Percentiles rank a stretch among this genome's conserved stretches.
These are phyloP conservation scores for Penicillium sp. DNA, from an alignment of 2,329 filamentous ascomycete genomes.

Conservation along the genomic window DNA sequence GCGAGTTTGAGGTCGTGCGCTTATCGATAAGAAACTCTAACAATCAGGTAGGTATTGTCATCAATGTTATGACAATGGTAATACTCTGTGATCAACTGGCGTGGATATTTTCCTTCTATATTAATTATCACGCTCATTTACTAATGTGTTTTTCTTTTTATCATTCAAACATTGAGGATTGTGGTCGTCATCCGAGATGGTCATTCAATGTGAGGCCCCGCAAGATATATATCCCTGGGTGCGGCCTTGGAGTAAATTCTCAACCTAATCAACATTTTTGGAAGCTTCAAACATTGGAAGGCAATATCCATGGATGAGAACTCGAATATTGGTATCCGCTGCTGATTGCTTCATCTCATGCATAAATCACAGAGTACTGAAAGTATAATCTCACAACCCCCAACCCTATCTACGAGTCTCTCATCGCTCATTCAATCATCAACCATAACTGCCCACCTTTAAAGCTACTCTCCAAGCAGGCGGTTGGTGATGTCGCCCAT, in stretches of 20 bases:
- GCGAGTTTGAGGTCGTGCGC: background rate
- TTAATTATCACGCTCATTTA: no score
- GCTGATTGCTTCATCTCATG: background rate
- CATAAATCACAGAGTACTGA: background rate
- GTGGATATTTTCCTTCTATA: no score
- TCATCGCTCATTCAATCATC: background rate
- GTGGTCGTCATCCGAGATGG: no score
- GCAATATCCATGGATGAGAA: no score
- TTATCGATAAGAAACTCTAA: background rate
- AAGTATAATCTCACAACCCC: background rate
- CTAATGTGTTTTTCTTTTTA: no score
- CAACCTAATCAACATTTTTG: no score
- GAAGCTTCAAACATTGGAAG: no score
- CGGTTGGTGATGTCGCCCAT: conserved; percentile 87
- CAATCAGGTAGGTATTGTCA: background rate
- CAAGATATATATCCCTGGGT: no score
- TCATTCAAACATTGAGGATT: no score
- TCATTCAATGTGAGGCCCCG: no score
- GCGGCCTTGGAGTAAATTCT: no score
- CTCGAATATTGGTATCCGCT: background rate
- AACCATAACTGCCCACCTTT: background rate
- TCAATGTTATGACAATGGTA: background rate
- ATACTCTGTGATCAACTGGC: no score
- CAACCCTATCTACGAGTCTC: background rate
- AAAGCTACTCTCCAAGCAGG: conserved; percentile 68